Percentiles rank a stretch among this genome's conserved stretches.
Evolutionary conservation across 768 basidiomycete genomes (phyloP).

Genomic region (Trametes gibbosa): DNA sequence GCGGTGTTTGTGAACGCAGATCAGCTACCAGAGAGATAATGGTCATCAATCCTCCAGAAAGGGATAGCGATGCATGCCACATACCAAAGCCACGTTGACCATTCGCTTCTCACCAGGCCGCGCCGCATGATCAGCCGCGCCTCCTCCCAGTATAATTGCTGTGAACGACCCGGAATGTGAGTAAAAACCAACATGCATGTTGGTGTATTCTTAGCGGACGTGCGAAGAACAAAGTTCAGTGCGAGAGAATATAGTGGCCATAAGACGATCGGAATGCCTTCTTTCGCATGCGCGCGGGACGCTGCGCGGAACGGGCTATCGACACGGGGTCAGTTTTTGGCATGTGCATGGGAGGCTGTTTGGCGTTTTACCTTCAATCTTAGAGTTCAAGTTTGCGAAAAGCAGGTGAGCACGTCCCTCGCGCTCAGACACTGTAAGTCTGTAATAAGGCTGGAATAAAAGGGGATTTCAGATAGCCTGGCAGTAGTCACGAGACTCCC

Average conservation of each 20-base stretch:
- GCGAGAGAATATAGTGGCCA: neutral
- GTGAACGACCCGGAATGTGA: neutral
- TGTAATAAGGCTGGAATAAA: neutral
- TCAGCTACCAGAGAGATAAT: neutral
- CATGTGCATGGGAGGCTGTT: neutral
- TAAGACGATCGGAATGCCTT: neutral
- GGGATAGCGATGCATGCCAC: neutral
- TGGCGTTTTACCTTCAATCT: neutral
- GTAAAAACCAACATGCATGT: neutral
- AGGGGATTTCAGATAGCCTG: no score
- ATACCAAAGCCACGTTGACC: neutral
- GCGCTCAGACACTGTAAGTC: neutral
- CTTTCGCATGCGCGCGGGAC: slow-evolving; percentile 6
- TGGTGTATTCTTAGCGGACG: slow-evolving; percentile 2
- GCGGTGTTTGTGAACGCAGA: neutral
- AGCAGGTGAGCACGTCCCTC: neutral
- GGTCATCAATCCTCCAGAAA: neutral
- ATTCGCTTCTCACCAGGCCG: neutral
- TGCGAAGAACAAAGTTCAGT: slow-evolving; percentile 7
- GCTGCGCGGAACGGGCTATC: neutral
- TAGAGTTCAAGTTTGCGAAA: neutral
- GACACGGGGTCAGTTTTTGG: neutral
- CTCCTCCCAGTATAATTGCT: neutral
- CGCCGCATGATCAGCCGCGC: neutral
- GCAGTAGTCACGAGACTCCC: no score